Base-by-base conservation (phyloP, 2,329 filamentous ascomycete genomes). In the Talaromyces pinophilus region DNA sequence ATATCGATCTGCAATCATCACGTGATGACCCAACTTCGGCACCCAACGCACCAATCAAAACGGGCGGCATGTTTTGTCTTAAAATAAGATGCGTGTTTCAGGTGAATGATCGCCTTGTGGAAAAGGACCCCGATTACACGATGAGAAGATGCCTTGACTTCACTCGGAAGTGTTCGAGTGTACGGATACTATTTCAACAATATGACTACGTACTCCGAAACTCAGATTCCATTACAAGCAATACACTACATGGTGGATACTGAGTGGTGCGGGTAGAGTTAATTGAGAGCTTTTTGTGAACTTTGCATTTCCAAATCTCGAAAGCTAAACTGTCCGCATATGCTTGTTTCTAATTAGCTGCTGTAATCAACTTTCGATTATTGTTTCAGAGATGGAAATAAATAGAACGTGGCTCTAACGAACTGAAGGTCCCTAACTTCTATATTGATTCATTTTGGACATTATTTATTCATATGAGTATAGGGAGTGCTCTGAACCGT, bases 1-100 rank as follows among this genome's bases (percentile, higher is more conserved):
- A 44, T 54, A 46, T 42, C 19, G 25, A 64, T 59, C 54, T 22
- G 33, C 33, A 38, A 30, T 33, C 55, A 22, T 65, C 55, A 65
- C 59, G 59, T 38, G 35, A 44, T 30, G 25, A 11, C 30, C 30
- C n/a, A 11, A n/a, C 13, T 52, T 5, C 30, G 8, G n/a, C 28
- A 33, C 7, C 25, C 25, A 54, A 33, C 30, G 13, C 2, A 13
- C 55, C 57, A 59, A 50, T 40, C 62, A 44, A 48, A 35, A 19
- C 33, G 17, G 35, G 28, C 13, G 42, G 5, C 19, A 5, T 33
- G 13, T 52, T 15, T 54, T 54, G 44, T 48, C 19, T 8, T 22
- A 48, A 48, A 48, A 48, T 48, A 22, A 22, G 44, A 48, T 48
- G 44, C 19, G n/a, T 48, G 44, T 48, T 48, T 48, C 44, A 48